Percentiles rank a stretch among this genome's conserved stretches.
Conservation (phyloP, 179 eudicot species). For the Beta lomatogona region DNA sequence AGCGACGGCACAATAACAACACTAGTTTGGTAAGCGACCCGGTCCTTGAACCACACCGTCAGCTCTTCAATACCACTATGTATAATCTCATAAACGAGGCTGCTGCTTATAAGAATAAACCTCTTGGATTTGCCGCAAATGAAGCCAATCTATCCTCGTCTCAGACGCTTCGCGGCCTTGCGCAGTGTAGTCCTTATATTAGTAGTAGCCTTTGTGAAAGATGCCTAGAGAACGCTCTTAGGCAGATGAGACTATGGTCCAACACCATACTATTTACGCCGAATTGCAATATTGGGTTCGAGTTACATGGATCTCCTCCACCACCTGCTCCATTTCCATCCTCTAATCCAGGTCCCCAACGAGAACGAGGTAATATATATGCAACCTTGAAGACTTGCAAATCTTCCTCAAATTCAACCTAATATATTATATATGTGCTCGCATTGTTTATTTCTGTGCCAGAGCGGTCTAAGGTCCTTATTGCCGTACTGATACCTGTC, state of each 20-base stretch:
- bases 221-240: not conserved
- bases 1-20: not conserved
- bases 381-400: not conserved
- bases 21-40: not conserved
- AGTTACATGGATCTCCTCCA: not conserved
- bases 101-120: not conserved
- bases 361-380: no score
- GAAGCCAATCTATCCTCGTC: not conserved
- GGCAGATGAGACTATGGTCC: not conserved
- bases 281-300: not conserved
- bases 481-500: not conserved
- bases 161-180: not conserved
- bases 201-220: not conserved
- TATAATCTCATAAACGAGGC: not conserved
- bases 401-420: not conserved
- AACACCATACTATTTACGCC: not conserved
- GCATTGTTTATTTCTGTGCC: not conserved
- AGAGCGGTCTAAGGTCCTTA: not conserved
- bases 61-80: not conserved
- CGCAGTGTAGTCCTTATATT: constrained; percentile 5
- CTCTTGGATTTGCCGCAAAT: not conserved
- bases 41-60: not conserved
- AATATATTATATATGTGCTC: no score
- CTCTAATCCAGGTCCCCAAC: not conserved
- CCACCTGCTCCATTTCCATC: not conserved